These are phyloP conservation scores for Arthrobotrys conoides DNA, from an alignment of 2,329 filamentous ascomycete species.

Conservation along the genomic window DNA sequence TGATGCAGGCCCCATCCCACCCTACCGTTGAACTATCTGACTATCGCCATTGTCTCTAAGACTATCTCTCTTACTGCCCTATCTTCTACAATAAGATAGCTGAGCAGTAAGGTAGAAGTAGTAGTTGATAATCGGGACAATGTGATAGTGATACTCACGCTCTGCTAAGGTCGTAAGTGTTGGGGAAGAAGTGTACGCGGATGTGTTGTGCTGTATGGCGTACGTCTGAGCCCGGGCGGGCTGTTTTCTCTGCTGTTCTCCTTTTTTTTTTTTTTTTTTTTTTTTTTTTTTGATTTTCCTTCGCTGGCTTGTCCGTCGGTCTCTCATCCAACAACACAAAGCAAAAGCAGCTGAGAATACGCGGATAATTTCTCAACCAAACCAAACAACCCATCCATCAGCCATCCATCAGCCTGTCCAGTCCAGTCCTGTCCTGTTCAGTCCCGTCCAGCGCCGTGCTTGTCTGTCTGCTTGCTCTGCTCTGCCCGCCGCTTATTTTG, in stretches of 20 bases:
- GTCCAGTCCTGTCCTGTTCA: neutral
- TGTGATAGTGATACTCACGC: neutral
- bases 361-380: constrained; percentile 43
- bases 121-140: neutral
- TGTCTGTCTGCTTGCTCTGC: neutral
- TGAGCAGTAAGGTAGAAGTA: neutral
- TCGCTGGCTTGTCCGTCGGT: too few species aligned
- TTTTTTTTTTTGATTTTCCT: neutral
- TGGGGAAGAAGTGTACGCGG: constrained; percentile 48
- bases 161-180: neutral
- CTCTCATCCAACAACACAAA: constrained; percentile 1
- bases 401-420: constrained; percentile 7
- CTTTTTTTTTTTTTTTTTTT: constrained; percentile 4
- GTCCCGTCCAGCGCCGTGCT: neutral
- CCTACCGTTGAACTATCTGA: neutral
- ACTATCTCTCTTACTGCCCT: neutral
- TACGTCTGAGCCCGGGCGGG: constrained; percentile 13
- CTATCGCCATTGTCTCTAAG: neutral
- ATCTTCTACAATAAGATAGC: neutral
- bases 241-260: neutral
- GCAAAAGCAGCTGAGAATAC: constrained; percentile 9
- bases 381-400: neutral
- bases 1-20: constrained; percentile 36
- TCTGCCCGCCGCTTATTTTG: neutral
- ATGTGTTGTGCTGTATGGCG: constrained; percentile 40